phyloP scores from a whole-genome alignment of 305 asterid genomes.

The Solanum chacoense region DNA sequence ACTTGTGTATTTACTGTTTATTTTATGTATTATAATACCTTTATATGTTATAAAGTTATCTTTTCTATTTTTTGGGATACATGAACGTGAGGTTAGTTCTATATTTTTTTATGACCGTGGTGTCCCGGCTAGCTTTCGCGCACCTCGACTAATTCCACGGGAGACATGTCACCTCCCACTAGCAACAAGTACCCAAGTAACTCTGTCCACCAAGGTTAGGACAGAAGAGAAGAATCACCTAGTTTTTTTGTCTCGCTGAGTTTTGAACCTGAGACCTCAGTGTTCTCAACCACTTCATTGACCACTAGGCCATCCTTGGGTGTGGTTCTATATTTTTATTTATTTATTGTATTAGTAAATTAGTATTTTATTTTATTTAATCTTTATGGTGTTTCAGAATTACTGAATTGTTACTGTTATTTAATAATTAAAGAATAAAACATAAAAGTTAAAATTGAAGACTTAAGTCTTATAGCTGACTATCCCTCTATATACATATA shows the following conservation, averaged over 20 bases:
- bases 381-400: neutral
- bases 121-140: neutral
- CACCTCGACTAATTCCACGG: neutral
- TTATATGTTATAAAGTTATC: neutral
- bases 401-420: neutral
- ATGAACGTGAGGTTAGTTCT: neutral
- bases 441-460: neutral
- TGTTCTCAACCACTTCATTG: neutral
- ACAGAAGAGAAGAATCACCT: neutral
- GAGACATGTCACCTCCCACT: neutral
- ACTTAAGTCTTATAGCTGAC: neutral
- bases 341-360: neutral
- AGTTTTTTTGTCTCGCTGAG: neutral
- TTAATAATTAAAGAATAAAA: too few relatives aligned
- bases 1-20: neutral
- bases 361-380: neutral
- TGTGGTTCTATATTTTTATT: too few relatives aligned
- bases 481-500: neutral
- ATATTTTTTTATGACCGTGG: neutral
- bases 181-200: neutral
- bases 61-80: neutral
- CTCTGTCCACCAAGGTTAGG: neutral
- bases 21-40: neutral
- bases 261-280: neutral
- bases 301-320: neutral